Percentiles rank a stretch among this genome's conserved stretches.
phyloP scores from a whole-genome alignment of 2,329 filamentous ascomycete species.

The Colletotrichum agaves region DNA sequence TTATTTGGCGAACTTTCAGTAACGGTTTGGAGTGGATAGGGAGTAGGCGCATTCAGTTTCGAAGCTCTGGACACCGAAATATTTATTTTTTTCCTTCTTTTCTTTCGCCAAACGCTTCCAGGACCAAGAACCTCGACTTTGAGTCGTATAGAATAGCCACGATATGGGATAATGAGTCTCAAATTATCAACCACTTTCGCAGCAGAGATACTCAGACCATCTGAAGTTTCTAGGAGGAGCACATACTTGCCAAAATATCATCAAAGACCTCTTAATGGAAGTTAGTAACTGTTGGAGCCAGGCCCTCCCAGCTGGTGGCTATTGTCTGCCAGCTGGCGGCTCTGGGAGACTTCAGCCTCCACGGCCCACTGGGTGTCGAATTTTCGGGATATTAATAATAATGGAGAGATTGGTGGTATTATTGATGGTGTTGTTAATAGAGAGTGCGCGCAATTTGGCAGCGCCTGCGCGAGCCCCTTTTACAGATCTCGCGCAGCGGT shows the following conservation, averaged over 20 bases:
- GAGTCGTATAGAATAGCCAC: background rate
- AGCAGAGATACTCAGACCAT: constrained; percentile 47
- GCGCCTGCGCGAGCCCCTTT: no score
- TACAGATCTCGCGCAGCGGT: no score
- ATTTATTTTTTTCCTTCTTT: no score
- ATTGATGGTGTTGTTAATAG: no score
- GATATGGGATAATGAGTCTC: constrained; percentile 40
- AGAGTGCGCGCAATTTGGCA: no score
- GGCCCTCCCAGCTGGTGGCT: no score
- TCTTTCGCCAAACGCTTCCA: constrained; percentile 11
- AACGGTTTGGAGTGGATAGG: background rate
- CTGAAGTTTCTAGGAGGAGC: constrained; percentile 52
- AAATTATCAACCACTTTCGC: constrained; percentile 48
- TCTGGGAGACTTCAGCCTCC: no score
- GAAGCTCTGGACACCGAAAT: background rate
- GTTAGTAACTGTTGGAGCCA: constrained; percentile 52
- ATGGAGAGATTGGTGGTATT: no score
- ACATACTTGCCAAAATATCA: constrained; percentile 47
- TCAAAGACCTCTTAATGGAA: constrained; percentile 43
- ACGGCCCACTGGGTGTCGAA: no score
- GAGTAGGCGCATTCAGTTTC: no score
- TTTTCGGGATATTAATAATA: no score
- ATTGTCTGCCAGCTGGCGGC: no score
- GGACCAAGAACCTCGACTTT: constrained; percentile 8
- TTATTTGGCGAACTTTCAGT: background rate